Base-by-base conservation (phyloP, 106 monocot species). In the Dioscorea alata region DNA sequence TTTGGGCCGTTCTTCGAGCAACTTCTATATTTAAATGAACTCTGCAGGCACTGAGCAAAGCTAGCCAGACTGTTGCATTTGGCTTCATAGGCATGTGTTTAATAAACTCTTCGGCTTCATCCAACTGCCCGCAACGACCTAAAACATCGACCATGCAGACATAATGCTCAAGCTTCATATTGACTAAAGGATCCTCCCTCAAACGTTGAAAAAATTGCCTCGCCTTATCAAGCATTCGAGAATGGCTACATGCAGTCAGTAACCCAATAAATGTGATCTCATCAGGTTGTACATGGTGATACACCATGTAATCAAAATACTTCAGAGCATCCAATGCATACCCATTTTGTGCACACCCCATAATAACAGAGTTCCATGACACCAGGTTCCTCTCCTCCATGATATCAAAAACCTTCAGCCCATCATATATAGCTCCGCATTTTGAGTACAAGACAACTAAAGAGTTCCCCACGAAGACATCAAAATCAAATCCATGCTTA, bases 231-330 rank as follows among this genome's bases (percentile, higher is more conserved):
- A 83, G 82, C 81, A 90, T 74, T 67, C 79, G 81, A 49, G 76
- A 85, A 77, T 90, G 94, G 66, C 88, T 90, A 59, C 94, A 94
- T 74, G 90, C 87, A 60, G 83, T 81, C 23, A 94, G 78, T 31
- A 90, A 49, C 1, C 90, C 94, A 24, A 87, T 52, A 51, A 83
- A 90, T 50, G 94, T 94, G 57, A 94, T 88, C 68, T 80, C 88
- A 70, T 94, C 94, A 61, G 94, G 88, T 60, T 68, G 67, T 12
- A 79, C 54, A 18, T 21, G 49, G 69, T 13, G 65, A 31, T 53
- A 68, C 23, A 31, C 48, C 87, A 90, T 90, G 58, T 81, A 69
- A 73, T 83, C 74, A 32, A 75, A 87, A 19, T 85, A 22, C 33
- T 69, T 49, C 5, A 90, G 76, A 3, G 85, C 82, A 25, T 50